Conservation (phyloP, 2,329 filamentous ascomycete genomes). For the Trichophyton verrucosum region DNA sequence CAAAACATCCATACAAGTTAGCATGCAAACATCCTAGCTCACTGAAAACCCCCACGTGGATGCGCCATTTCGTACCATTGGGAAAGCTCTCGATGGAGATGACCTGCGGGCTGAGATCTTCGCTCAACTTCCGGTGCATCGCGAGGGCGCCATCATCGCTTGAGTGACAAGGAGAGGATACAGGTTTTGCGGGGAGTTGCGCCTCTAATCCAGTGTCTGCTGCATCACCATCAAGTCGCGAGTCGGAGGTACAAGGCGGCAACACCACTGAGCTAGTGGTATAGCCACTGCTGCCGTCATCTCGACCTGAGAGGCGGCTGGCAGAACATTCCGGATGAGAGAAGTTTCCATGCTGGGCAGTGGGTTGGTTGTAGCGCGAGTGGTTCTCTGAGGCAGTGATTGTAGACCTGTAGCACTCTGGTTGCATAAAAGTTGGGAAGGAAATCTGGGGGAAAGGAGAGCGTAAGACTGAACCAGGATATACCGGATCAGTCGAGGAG, state of each 20-base stretch:
- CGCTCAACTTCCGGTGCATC: slow-evolving; percentile 17
- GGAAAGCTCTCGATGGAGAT: slow-evolving; percentile 52
- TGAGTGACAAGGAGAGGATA: slow-evolving; percentile 40
- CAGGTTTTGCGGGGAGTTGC: slow-evolving; percentile 19
- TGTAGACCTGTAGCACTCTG: slow-evolving; percentile 43
- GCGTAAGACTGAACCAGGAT: slow-evolving; percentile 45
- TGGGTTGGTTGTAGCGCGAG: slow-evolving; percentile 23
- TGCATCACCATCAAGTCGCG: not conserved
- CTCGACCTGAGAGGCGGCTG: slow-evolving; percentile 31
- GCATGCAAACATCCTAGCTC: slow-evolving; percentile 6
- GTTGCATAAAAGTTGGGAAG: slow-evolving; percentile 50
- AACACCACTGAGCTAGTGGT: slow-evolving; percentile 13
- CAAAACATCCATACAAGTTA: slow-evolving; percentile 1
- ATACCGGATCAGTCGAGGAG: slow-evolving; percentile 39
- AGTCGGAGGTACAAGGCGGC: slow-evolving; percentile 17
- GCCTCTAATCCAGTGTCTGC: slow-evolving; percentile 8
- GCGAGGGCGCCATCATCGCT: slow-evolving; percentile 42
- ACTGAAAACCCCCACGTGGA: slow-evolving; percentile 7
- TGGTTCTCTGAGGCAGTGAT: slow-evolving; percentile 28
- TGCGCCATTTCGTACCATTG: slow-evolving; percentile 51
- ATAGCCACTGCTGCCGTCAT: slow-evolving; percentile 24
- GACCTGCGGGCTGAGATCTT: slow-evolving; percentile 10
- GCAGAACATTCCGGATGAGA: slow-evolving; percentile 33
- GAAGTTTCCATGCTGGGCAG: slow-evolving; percentile 49
- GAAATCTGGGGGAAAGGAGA: slow-evolving; percentile 17